Percentiles rank a stretch among this genome's conserved stretches.
Conservation (phyloP, 371 early-diverging fungal genomes). For the Phascolomyces articulosus region DNA sequence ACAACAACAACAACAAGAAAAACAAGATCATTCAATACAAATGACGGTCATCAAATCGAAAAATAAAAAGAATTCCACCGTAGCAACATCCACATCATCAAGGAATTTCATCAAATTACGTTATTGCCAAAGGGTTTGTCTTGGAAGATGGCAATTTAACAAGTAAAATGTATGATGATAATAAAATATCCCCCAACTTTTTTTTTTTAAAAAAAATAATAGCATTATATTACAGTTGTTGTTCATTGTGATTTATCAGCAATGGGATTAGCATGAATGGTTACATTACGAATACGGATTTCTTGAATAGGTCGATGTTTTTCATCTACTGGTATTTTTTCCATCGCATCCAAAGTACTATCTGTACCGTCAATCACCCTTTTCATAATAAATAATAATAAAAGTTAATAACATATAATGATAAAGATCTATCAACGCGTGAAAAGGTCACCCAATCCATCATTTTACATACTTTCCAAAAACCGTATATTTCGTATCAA, state of each 20-base stretch:
- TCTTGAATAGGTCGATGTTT: constrained; percentile 85
- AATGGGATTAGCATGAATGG: constrained; percentile 96
- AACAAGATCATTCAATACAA: not conserved
- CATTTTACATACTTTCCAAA: constrained; percentile 82
- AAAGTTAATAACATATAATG: not conserved
- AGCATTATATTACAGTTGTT: too few species aligned
- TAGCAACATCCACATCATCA: not conserved
- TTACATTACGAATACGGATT: constrained; percentile 76
- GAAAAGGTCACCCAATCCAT: not conserved
- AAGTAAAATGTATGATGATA: too few species aligned
- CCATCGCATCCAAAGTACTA: constrained; percentile 83
- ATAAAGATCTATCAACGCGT: not conserved
- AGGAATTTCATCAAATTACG: not conserved
- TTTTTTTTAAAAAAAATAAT: too few species aligned
- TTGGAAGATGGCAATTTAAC: not conserved
- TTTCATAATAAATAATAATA: not conserved
- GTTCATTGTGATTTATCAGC: constrained; percentile 63
- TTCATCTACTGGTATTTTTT: constrained; percentile 85
- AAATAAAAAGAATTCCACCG: not conserved
- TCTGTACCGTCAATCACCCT: constrained; percentile 91
- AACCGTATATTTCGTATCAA: constrained; percentile 92
- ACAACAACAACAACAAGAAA: not conserved
- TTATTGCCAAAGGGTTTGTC: not conserved
- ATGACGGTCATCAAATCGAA: not conserved
- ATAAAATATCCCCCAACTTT: too few species aligned